Evolutionary conservation across 176 grass and related monocot species (phyloP).

Genomic region (Chrysopogon serrulatus): DNA sequence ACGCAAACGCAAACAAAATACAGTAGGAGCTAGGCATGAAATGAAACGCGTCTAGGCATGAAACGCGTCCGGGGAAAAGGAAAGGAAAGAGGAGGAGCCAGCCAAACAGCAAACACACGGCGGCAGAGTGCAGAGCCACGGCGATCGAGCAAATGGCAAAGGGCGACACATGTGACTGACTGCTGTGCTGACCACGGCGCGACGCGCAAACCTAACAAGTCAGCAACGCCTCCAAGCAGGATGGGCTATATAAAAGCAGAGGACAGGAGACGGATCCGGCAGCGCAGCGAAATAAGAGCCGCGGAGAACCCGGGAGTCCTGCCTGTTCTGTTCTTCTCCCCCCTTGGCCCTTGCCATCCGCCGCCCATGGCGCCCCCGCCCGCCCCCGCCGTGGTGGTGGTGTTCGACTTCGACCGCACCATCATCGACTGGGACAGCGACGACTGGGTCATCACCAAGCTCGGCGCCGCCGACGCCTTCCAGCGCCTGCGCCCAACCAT

Average conservation of each 20-base stretch:
- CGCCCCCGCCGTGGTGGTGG: conserved; percentile 29
- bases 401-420: conserved; percentile 91
- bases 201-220: not conserved
- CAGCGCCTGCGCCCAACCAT: conserved; percentile 53
- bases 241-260: not conserved
- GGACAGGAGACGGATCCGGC: not conserved
- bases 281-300: not conserved
- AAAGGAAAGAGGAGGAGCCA: not conserved
- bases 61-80: not conserved
- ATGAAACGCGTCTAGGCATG: too few species aligned
- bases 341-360: not conserved
- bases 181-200: not conserved
- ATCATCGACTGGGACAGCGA: conserved; percentile 92
- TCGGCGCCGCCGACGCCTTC: conserved; percentile 58
- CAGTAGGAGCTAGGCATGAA: too few species aligned
- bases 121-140: not conserved
- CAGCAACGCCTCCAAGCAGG: not conserved
- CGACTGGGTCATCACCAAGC: conserved; percentile 65
- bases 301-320: not conserved
- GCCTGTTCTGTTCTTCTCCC: not conserved
- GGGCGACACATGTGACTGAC: not conserved
- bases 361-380: conserved; percentile 17
- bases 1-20: too few species aligned
- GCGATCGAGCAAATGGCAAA: not conserved
- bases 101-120: not conserved